A percentile compares a stretch with the other conserved stretches of the same genome.
phyloP scores from a whole-genome alignment of 192 early-diverging fungal species.

The Dissophora ornata region DNA sequence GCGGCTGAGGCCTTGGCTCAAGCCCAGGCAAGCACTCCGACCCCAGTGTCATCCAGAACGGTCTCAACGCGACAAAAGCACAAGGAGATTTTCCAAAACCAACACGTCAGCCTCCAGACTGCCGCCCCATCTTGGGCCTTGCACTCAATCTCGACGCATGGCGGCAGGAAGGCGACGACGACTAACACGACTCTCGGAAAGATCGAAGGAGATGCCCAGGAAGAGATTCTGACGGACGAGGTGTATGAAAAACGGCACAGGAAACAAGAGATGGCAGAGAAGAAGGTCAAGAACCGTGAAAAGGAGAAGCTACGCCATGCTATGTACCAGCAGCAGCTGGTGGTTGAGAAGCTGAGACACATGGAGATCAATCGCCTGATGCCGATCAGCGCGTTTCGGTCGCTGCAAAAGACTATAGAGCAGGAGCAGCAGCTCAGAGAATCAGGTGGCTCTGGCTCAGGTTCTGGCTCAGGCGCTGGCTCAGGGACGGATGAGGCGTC shows the following conservation, averaged over 20 bases:
- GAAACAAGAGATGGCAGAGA: conserved; percentile 66
- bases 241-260: conserved; percentile 63
- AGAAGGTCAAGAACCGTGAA: conserved; percentile 68
- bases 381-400: conserved; percentile 54
- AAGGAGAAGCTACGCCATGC: conserved; percentile 64
- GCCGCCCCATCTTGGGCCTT: conserved; percentile 24
- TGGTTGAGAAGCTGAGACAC: conserved; percentile 61
- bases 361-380: conserved; percentile 62
- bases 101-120: conserved; percentile 39
- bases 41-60: conserved; percentile 6
- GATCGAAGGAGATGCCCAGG: conserved; percentile 20
- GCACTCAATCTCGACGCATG: neutral
- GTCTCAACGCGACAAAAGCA: conserved; percentile 49
- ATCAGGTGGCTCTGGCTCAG: neutral
- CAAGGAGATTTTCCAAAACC: conserved; percentile 31
- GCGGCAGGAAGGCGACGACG: conserved; percentile 29
- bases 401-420: conserved; percentile 38
- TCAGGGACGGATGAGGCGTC: neutral
- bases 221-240: conserved; percentile 51
- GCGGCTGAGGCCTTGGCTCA: conserved; percentile 23
- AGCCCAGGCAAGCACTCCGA: neutral
- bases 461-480: neutral
- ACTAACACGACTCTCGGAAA: conserved; percentile 30
- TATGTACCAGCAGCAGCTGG: conserved; percentile 64
- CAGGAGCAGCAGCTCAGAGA: conserved; percentile 23